Evolutionary conservation across 1,139 yeast genomes (phyloP), one percentile per base, ranked within the genome.

Genomic region (Taphrina flavorubra): DNA sequence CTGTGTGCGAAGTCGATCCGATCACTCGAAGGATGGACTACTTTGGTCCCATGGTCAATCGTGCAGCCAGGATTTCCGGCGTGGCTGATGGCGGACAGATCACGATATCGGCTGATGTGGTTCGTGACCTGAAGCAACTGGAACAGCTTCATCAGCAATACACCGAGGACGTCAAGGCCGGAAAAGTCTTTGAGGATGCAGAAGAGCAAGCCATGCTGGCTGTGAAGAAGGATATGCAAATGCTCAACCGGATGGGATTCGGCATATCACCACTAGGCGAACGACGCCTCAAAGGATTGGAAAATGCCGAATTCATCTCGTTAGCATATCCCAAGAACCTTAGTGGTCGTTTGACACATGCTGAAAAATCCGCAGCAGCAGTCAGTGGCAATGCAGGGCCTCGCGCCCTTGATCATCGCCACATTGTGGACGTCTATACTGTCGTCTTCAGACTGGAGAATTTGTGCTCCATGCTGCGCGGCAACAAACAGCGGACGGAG

Each of bases 41-140:
- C 78, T 89, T 94, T 75, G 99, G 99, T 0, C 99, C 99, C 0
- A 92, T 94, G 94, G 99, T 94, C 37, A 94, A 94, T 76, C 84
- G 97, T 69, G 91, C 99, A 0, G 89, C 98, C 0, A 84, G 99
- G 75, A 92, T 94, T 55, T 88, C 94, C 77, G 91, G 97, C 1
- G 89, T 90, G 64, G 99, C 99, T 0, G 97, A 92, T 77, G 99
- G 99, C 70, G 99, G 99, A n/a, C 97, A 94, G 78, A 90, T 92
- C 55, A 87, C 96, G 0, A 83, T 92, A 67, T 89, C 96, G 74
- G 84, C 88, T 1, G 97, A 92, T 77, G 90, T 91, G 74, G 81
- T 89, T 74, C 84, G 84, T 60, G 97, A 90, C 75, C 84, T 91
- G 76, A 83, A 82, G 65, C 83, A 86, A 68, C 83, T 90, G 61